These are phyloP conservation scores for Solioccasus polychromus DNA, from an alignment of 768 basidiomycete genomes.

Conservation along the genomic window DNA sequence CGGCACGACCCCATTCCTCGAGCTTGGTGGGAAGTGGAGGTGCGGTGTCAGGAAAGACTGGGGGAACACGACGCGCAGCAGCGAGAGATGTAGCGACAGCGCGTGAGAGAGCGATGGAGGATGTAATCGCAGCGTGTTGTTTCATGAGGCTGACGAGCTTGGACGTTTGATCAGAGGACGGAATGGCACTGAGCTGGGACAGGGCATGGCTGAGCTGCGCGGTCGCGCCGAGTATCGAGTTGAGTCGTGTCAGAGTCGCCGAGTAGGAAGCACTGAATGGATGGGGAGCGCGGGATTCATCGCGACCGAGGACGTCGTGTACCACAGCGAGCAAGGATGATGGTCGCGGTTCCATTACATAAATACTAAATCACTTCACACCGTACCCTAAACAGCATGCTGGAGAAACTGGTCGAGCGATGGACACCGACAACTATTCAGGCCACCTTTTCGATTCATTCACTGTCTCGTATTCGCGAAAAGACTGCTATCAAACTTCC, in stretches of 20 bases:
- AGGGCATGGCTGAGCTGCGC: slow-evolving; percentile 55
- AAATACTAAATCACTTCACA: no score
- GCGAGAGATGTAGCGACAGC: slow-evolving; percentile 20
- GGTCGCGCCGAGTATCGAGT: slow-evolving; percentile 49
- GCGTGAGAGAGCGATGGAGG: slow-evolving; percentile 28
- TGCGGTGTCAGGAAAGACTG: slow-evolving; percentile 29
- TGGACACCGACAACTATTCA: slow-evolving; percentile 15
- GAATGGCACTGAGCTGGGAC: slow-evolving; percentile 39
- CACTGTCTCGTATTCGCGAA: neutral
- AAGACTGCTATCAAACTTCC: slow-evolving; percentile 16
- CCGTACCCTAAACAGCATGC: no score
- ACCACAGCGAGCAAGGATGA: slow-evolving; percentile 26
- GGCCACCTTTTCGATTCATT: neutral
- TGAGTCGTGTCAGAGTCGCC: slow-evolving; percentile 35
- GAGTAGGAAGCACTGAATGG: slow-evolving; percentile 25
- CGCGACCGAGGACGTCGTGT: slow-evolving; percentile 26
- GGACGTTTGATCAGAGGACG: slow-evolving; percentile 53
- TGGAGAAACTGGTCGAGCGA: slow-evolving; percentile 9
- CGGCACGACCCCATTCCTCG: slow-evolving; percentile 57
- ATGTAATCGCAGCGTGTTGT: slow-evolving; percentile 50
- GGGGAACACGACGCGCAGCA: slow-evolving; percentile 13
- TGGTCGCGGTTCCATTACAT: slow-evolving; percentile 11
- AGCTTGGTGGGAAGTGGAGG: slow-evolving; percentile 38
- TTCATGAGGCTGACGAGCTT: slow-evolving; percentile 68
- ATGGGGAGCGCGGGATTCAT: slow-evolving; percentile 14